A percentile compares a stretch with the other conserved stretches of the same genome.
Conservation (phyloP, 768 basidiomycete species). For the Agaricus bisporus region DNA sequence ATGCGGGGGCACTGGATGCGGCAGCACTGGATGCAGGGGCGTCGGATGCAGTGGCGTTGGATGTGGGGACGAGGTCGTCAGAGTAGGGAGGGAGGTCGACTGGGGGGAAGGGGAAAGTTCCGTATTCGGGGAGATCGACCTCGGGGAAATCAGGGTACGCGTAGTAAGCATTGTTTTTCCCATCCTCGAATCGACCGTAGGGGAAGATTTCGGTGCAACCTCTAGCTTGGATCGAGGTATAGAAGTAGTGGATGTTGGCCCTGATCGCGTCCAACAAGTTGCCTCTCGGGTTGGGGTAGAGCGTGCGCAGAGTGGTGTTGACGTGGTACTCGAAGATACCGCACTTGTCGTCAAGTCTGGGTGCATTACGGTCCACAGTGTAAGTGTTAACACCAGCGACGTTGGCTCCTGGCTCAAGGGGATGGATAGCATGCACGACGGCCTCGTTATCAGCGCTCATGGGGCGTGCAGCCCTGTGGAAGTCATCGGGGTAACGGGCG, state of each 20-base stretch:
- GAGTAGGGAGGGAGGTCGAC: too few relatives aligned
- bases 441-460: not conserved
- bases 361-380: conserved; percentile 9
- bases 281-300: conserved; percentile 16
- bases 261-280: conserved; percentile 12
- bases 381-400: conserved; percentile 12
- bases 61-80: too few relatives aligned
- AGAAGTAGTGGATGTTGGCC: conserved; percentile 10
- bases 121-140: too few relatives aligned
- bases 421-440: conserved; percentile 4
- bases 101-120: too few relatives aligned
- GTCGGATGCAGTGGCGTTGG: too few relatives aligned
- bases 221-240: not conserved
- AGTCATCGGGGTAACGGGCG: conserved; percentile 11
- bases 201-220: conserved; percentile 11
- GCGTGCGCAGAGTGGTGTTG: conserved; percentile 11
- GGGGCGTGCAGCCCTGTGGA: conserved; percentile 11
- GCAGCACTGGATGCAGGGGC: too few relatives aligned
- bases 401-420: conserved; percentile 14
- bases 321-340: conserved; percentile 14
- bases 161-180: too few relatives aligned
- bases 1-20: too few relatives aligned
- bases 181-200: conserved; percentile 2
- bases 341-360: conserved; percentile 10
- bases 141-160: too few relatives aligned